phyloP scores from a whole-genome alignment of 2,329 filamentous ascomycete species.

The Claviceps spartinae region DNA sequence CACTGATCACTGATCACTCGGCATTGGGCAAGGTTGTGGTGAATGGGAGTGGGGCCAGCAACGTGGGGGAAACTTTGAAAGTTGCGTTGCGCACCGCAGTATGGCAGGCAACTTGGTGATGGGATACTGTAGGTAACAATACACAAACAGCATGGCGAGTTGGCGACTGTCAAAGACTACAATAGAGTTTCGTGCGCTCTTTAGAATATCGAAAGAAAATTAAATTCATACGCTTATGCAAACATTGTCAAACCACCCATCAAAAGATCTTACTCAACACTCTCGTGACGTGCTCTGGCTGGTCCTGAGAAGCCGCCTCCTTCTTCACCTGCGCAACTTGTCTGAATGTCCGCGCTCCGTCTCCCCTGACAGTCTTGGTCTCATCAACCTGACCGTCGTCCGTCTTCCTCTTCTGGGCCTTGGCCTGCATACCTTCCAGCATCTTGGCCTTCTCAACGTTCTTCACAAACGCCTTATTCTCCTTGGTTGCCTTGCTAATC shows the following conservation, averaged over 20 bases:
- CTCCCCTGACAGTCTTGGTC: constrained; percentile 10
- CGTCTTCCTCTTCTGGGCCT: constrained; percentile 29
- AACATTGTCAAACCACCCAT: background rate
- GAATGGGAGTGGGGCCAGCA: too few species aligned
- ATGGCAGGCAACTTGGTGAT: too few species aligned
- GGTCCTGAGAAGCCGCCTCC: constrained; percentile 27
- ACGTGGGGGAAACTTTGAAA: too few species aligned
- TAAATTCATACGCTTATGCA: background rate
- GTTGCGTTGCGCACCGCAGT: too few species aligned
- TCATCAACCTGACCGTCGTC: constrained; percentile 11
- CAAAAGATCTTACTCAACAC: constrained; percentile 54
- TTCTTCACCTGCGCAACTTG: constrained; percentile 49
- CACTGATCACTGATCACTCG: too few species aligned
- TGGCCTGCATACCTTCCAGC: constrained; percentile 57
- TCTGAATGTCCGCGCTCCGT: constrained; percentile 41
- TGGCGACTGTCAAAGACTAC: too few species aligned
- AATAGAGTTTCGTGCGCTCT: too few species aligned
- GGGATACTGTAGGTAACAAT: too few species aligned
- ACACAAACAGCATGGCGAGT: too few species aligned
- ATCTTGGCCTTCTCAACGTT: constrained; percentile 74
- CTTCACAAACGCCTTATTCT: constrained; percentile 69
- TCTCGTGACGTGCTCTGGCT: constrained; percentile 43
- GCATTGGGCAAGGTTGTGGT: too few species aligned
- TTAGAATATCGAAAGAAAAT: too few species aligned
- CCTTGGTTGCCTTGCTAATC: constrained; percentile 58